Evolutionary conservation across 2,329 filamentous ascomycete species (phyloP).

Genomic region (Claviceps capensis): DNA sequence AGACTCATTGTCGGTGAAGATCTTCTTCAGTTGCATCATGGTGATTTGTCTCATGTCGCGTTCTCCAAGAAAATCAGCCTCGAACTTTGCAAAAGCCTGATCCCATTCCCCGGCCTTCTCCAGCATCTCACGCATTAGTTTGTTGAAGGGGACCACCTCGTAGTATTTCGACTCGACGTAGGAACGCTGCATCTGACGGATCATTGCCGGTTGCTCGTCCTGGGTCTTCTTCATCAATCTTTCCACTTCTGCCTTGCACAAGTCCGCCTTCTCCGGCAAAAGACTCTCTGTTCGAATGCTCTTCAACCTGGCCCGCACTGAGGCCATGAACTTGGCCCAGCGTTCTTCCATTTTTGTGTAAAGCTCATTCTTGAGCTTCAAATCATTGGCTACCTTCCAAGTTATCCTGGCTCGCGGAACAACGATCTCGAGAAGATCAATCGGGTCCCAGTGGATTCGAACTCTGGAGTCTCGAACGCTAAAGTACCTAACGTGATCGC

Average conservation of each 20-base stretch:
- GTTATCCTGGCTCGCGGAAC: conserved; percentile 83
- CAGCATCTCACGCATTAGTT: conserved; percentile 76
- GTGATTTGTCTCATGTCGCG: conserved; percentile 91
- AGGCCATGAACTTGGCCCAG: conserved; percentile 75
- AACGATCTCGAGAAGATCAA: conserved; percentile 86
- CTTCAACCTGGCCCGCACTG: conserved; percentile 69
- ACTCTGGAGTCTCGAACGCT: conserved; percentile 75
- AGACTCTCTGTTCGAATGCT: conserved; percentile 88
- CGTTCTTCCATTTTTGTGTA: conserved; percentile 70
- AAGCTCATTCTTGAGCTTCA: conserved; percentile 85
- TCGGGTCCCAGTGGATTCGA: conserved; percentile 81
- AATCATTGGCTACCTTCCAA: conserved; percentile 94
- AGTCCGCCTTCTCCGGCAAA: conserved; percentile 70
- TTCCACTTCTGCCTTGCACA: conserved; percentile 73
- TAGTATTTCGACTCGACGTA: conserved; percentile 95
- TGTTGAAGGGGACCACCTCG: conserved; percentile 88
- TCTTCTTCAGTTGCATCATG: conserved; percentile 82
- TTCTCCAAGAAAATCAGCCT: conserved; percentile 86
- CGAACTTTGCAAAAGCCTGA: conserved; percentile 75
- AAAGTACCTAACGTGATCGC: conserved; percentile 87
- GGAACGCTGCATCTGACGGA: conserved; percentile 69
- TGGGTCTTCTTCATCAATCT: conserved; percentile 62
- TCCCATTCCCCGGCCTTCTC: conserved; percentile 94
- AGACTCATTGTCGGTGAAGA: conserved; percentile 85
- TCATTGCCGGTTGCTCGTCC: conserved; percentile 64